Percentiles rank a stretch among this genome's conserved stretches.
Evolutionary conservation across 2,329 filamentous ascomycete genomes (phyloP).

Genomic region (Aureobasidium sp.): DNA sequence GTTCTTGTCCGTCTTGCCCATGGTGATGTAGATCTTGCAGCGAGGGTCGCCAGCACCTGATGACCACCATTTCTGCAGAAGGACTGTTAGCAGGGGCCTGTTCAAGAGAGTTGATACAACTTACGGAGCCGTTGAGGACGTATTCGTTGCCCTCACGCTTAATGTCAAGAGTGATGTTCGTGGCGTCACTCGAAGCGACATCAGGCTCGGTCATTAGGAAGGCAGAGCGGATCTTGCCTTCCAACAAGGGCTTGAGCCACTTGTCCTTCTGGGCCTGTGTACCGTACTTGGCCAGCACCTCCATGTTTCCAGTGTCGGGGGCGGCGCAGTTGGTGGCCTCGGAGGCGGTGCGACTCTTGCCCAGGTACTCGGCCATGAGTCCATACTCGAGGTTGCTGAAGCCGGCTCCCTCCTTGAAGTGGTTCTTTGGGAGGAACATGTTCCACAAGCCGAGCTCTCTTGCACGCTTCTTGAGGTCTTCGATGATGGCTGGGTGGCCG

Average conservation of each 20-base stretch:
- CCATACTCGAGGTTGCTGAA: conserved; percentile 96
- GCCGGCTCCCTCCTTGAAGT: conserved; percentile 91
- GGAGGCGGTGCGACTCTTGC: conserved; percentile 74
- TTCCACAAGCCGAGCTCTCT: conserved; percentile 88
- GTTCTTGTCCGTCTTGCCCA: conserved; percentile 80
- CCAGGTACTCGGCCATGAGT: conserved; percentile 92
- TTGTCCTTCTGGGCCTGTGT: conserved; percentile 43
- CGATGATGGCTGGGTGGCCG: conserved; percentile 70
- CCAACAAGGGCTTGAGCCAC: conserved; percentile 44
- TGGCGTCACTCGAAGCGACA: conserved; percentile 44
- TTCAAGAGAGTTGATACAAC: conserved; percentile 22
- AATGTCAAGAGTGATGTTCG: conserved; percentile 59
- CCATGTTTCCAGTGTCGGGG: conserved; percentile 47
- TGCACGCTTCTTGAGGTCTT: conserved; percentile 82
- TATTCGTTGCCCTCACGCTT: conserved; percentile 78
- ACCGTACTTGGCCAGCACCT: conserved; percentile 47
- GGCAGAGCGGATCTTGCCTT: conserved; percentile 43
- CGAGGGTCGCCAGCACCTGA: conserved; percentile 88
- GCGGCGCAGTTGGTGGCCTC: conserved; percentile 72
- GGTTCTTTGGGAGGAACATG: conserved; percentile 91
- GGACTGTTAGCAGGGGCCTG: not conserved
- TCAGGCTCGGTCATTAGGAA: conserved; percentile 49
- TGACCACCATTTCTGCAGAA: conserved; percentile 90
- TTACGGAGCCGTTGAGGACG: conserved; percentile 77
- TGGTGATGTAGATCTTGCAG: conserved; percentile 90